A percentile compares a stretch with the other conserved stretches of the same genome.
Conservation (phyloP, 345 rosid genomes). For the Syzygium aqueum region DNA sequence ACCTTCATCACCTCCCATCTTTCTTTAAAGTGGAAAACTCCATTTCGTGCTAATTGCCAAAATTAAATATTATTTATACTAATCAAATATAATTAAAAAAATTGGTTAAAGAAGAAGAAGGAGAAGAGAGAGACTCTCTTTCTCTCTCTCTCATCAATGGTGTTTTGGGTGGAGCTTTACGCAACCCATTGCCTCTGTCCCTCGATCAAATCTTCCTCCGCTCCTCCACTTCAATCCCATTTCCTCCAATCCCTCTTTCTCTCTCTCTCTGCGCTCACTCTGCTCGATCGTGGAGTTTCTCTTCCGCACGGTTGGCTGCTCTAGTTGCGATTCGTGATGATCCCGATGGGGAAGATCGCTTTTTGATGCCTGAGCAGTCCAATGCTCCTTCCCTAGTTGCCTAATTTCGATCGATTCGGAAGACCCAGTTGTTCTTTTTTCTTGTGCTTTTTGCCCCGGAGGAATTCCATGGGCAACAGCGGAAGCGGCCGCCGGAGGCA, state of each 20-base stretch:
- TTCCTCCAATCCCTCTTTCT: background rate
- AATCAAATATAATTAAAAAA: background rate
- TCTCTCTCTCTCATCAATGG: conserved; percentile 1
- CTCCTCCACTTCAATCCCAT: background rate
- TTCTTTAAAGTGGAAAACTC: background rate
- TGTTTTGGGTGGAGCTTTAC: conserved; percentile 6
- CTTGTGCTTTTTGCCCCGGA: background rate
- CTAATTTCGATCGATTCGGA: background rate
- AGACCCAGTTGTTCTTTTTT: background rate
- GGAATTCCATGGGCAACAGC: conserved; percentile 47
- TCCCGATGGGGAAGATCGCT: background rate
- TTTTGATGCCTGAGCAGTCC: background rate
- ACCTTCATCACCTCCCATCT: background rate
- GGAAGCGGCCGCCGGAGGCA: conserved; percentile 48
- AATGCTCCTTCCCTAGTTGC: background rate
- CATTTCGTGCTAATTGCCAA: background rate
- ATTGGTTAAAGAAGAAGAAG: background rate
- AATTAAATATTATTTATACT: background rate
- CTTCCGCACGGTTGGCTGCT: background rate
- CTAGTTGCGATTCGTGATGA: background rate
- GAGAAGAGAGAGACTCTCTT: background rate
- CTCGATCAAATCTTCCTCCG: background rate
- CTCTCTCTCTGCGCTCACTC: background rate
- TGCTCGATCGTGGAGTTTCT: background rate
- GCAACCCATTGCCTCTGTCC: background rate